A percentile compares a stretch with the other conserved stretches of the same genome.
These are phyloP conservation scores for Ophidiomyces ophidiicola DNA, from an alignment of 2,329 filamentous ascomycete species.

Conservation along the genomic window DNA sequence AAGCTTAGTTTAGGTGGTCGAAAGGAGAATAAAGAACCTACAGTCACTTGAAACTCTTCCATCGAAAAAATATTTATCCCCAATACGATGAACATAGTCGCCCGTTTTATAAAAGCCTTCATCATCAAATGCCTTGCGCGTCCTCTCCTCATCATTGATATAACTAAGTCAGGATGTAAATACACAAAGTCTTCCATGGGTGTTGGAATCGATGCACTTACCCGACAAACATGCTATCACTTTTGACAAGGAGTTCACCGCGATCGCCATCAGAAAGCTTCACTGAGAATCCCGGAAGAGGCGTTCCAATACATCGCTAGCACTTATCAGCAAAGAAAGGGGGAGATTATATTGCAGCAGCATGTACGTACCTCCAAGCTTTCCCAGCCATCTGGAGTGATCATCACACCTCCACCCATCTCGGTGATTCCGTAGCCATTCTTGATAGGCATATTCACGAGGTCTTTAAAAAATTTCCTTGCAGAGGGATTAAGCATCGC, in stretches of 20 bases:
- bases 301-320: slow-evolving; percentile 12
- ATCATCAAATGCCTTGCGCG: slow-evolving; percentile 10
- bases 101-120: slow-evolving; percentile 18
- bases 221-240: slow-evolving; percentile 4
- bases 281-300: slow-evolving; percentile 1
- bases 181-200: not conserved
- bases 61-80: slow-evolving; percentile 15
- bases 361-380: slow-evolving; percentile 4
- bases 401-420: slow-evolving; percentile 8
- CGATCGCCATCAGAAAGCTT: slow-evolving; percentile 11
- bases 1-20: not conserved
- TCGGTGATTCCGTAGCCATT: slow-evolving; percentile 9
- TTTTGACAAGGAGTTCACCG: slow-evolving; percentile 13
- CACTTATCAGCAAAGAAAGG: slow-evolving; percentile 1
- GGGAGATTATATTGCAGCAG: not conserved
- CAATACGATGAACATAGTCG: slow-evolving; percentile 13
- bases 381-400: not conserved
- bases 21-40: slow-evolving; percentile 9
- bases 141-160: slow-evolving; percentile 9
- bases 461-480: not conserved
- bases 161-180: slow-evolving; percentile 9
- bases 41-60: slow-evolving; percentile 16
- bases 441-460: not conserved
- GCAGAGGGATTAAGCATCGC: slow-evolving; percentile 2
- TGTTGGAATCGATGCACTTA: not conserved